Percentiles rank a stretch among this genome's conserved stretches.
These are phyloP conservation scores for Lactarius hatsudake DNA, from an alignment of 768 basidiomycete species.

Conservation along the genomic window DNA sequence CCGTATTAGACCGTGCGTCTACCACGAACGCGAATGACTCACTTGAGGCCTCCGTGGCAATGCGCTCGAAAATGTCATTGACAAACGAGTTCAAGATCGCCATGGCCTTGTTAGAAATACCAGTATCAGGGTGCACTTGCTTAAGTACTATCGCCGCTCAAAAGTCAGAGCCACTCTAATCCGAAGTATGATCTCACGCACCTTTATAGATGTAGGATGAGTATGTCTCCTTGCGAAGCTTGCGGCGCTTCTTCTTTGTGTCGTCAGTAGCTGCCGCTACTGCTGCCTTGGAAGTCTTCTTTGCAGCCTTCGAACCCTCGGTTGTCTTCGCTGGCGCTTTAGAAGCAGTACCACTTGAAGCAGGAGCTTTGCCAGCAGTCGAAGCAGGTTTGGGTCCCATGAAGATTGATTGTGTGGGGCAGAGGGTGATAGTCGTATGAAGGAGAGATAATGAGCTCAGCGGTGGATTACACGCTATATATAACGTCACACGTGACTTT, in stretches of 20 bases:
- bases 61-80: slow-evolving; percentile 92
- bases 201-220: slow-evolving; percentile 95
- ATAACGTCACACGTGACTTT: slow-evolving; percentile 25
- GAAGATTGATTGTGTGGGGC: slow-evolving; percentile 26
- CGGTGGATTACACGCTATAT: slow-evolving; percentile 16
- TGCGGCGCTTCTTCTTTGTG: slow-evolving; percentile 89
- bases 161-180: slow-evolving; percentile 14
- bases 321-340: slow-evolving; percentile 61
- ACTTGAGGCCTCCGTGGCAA: slow-evolving; percentile 89
- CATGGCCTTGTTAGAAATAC: slow-evolving; percentile 98
- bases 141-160: slow-evolving; percentile 63
- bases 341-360: slow-evolving; percentile 56
- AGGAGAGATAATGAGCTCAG: slow-evolving; percentile 14
- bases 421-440: slow-evolving; percentile 19
- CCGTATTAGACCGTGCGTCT: not conserved
- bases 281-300: slow-evolving; percentile 52
- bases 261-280: slow-evolving; percentile 54
- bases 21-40: slow-evolving; percentile 28
- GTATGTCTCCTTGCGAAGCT: slow-evolving; percentile 88
- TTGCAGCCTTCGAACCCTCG: slow-evolving; percentile 49
- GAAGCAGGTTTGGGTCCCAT: slow-evolving; percentile 79
- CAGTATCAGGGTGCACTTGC: slow-evolving; percentile 97
- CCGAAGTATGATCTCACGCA: slow-evolving; percentile 33
- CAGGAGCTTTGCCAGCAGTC: slow-evolving; percentile 80
- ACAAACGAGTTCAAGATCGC: slow-evolving; percentile 90